Base-by-base conservation (phyloP, 1,284 basidiomycete species). In the Rhodotorula sp. region DNA sequence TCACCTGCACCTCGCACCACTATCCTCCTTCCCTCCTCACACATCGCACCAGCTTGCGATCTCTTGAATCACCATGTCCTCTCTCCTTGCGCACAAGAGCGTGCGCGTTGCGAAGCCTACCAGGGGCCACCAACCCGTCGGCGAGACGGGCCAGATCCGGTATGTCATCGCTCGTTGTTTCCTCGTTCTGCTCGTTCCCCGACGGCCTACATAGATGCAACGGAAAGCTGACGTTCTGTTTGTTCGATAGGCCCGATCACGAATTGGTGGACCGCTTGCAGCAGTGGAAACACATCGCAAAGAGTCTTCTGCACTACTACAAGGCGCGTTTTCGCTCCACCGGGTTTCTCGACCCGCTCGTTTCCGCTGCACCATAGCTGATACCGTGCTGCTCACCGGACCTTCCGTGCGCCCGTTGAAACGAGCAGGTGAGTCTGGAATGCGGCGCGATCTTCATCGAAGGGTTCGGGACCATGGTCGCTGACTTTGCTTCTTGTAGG, bases 211-310 rank as follows among this genome's bases (percentile, higher is more conserved):
- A n/a, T 27, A 34, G 10, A 7, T 34, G 9, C 9, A 20, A 4
- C 20, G 36, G 24, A 13, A 27, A 44, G 39, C 13, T 44, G 39
- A 44, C 11, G 19, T 10, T 44, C 13, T 44, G 39, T 6, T 44
- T 13, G 11, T 44, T 4, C 19, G 24, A 15, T 53, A 62, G 72
- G 17, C 54, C 69, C 61, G 72, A 74, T 58, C 64, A 73, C 60
- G 69, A 68, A 54, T 52, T 74, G 29, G 52, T 74, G 47, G 73
- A 74, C 73, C 72, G 74, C 29, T 66, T 63, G 62, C 74, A 74
- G 59, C 72, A 75, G 51, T 74, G 66, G 58, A 74, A 76, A 70
- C 74, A 76, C 71, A 62, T 74, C 48, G 63, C 66, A 32, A 76
- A 76, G 70, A 51, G 47, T 8, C 66, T 76, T 30, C 48, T 73